A percentile compares a stretch with the other conserved stretches of the same genome.
phyloP scores from a whole-genome alignment of 192 early-diverging fungal genomes.

The Pilaira anomala region DNA sequence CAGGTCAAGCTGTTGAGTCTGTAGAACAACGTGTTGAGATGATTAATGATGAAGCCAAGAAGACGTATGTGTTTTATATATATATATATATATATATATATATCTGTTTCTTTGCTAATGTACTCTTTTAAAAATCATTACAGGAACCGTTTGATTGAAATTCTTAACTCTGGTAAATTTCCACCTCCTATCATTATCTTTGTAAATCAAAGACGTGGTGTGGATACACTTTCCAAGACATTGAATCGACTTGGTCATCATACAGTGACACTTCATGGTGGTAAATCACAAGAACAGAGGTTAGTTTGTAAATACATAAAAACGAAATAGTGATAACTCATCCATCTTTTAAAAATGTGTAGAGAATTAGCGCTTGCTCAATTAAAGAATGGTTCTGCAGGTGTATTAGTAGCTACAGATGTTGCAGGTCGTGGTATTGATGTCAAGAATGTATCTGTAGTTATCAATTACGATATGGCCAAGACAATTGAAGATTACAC shows the following conservation, averaged over 20 bases:
- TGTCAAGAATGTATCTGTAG: slow-evolving; percentile 94
- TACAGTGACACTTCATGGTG: slow-evolving; percentile 86
- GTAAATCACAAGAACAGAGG: slow-evolving; percentile 95
- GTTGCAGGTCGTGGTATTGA: slow-evolving; percentile 99
- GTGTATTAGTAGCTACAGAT: slow-evolving; percentile 95
- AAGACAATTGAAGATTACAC: slow-evolving; percentile 98
- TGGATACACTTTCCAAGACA: slow-evolving; percentile 78
- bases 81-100: background rate
- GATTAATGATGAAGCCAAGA: slow-evolving; percentile 80
- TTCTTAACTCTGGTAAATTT: slow-evolving; percentile 66
- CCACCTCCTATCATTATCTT: slow-evolving; percentile 93
- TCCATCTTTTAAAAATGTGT: background rate
- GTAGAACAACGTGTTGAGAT: slow-evolving; percentile 97
- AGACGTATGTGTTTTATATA: slow-evolving; percentile 60
- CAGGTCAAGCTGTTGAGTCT: slow-evolving; percentile 93
- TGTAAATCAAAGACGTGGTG: slow-evolving; percentile 95
- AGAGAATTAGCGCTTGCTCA: slow-evolving; percentile 81
- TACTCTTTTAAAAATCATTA: slow-evolving; percentile 15
- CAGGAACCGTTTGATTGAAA: slow-evolving; percentile 71
- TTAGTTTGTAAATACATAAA: background rate
- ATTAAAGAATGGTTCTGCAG: slow-evolving; percentile 77
- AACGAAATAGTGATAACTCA: background rate
- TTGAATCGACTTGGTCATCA: slow-evolving; percentile 71
- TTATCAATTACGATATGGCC: slow-evolving; percentile 98
- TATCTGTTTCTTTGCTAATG: background rate